A percentile compares a stretch with the other conserved stretches of the same genome.
phyloP scores from a whole-genome alignment of 2,329 filamentous ascomycete genomes.

The Diplodia corticola region DNA sequence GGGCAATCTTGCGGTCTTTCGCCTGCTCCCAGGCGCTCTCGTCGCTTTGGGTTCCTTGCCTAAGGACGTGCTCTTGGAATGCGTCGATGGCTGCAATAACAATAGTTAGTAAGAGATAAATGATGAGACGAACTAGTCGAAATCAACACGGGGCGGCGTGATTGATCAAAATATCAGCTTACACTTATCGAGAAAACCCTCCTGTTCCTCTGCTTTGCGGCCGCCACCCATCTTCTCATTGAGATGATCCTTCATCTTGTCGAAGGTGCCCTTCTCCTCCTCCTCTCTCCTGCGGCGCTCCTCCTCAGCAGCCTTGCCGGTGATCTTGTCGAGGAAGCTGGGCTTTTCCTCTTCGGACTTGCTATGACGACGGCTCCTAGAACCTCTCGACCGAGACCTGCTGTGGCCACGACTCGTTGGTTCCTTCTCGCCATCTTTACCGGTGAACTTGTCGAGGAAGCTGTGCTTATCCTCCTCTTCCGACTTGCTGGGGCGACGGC shows the following conservation, averaged over 20 bases:
- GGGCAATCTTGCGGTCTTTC: conserved; percentile 20
- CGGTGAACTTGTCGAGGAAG: conserved; percentile 10
- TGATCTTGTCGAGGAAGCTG: conserved; percentile 22
- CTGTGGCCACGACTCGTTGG: conserved; percentile 1
- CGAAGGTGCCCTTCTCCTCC: conserved; percentile 10
- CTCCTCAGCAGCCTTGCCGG: conserved; percentile 19
- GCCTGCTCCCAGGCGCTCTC: conserved; percentile 21
- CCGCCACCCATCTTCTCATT: conserved; percentile 21
- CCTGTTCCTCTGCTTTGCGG: conserved; percentile 15
- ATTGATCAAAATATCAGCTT: not conserved
- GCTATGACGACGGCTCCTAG: conserved; percentile 2
- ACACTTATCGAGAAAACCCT: conserved; percentile 23
- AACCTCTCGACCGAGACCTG: not conserved
- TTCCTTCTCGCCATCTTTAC: conserved; percentile 3
- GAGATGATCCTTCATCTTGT: conserved; percentile 19
- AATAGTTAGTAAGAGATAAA: conserved; percentile 12
- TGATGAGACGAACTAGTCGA: conserved; percentile 1
- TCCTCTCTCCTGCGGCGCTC: conserved; percentile 15
- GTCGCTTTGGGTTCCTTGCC: conserved; percentile 7
- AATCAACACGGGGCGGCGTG: not conserved
- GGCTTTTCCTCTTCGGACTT: conserved; percentile 14
- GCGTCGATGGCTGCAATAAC: conserved; percentile 22
- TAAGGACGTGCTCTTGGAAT: conserved; percentile 22
- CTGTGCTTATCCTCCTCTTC: not conserved
- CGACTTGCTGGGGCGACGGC: conserved; percentile 1